Evolutionary conservation across 148 eudicot genomes (phyloP).

Genomic region (Chenopodium formosanum): DNA sequence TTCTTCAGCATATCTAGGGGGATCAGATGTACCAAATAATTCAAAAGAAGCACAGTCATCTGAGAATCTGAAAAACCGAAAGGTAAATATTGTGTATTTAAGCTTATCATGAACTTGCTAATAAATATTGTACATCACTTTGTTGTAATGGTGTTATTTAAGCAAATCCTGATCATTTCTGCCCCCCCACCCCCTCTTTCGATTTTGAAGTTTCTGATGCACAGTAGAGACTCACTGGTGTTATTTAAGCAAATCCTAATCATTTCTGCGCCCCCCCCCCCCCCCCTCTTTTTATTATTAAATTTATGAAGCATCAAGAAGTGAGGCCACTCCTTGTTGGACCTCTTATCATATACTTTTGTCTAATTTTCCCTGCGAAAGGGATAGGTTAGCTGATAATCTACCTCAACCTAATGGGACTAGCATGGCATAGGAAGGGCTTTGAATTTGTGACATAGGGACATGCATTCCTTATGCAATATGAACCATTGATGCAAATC

Average conservation of each 20-base stretch:
- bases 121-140: no score
- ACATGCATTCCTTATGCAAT: not conserved
- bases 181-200: not conserved
- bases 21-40: constrained; percentile 31
- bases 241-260: not conserved
- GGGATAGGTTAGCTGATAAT: not conserved
- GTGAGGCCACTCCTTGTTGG: not conserved
- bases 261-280: not conserved
- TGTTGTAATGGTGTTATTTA: not conserved
- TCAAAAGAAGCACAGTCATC: constrained; percentile 43
- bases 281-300: no score
- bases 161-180: not conserved
- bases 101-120: no score
- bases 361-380: not conserved
- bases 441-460: not conserved
- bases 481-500: no score
- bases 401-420: not conserved
- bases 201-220: no score
- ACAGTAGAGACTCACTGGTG: not conserved
- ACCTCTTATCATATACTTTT: not conserved
- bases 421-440: not conserved
- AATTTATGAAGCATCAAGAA: no score
- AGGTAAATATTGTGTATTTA: constrained; percentile 30
- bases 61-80: constrained; percentile 52
- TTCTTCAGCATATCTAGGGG: constrained; percentile 22